These are phyloP conservation scores for Penicillium sp. DNA, from an alignment of 2,329 filamentous ascomycete species.

Conservation along the genomic window DNA sequence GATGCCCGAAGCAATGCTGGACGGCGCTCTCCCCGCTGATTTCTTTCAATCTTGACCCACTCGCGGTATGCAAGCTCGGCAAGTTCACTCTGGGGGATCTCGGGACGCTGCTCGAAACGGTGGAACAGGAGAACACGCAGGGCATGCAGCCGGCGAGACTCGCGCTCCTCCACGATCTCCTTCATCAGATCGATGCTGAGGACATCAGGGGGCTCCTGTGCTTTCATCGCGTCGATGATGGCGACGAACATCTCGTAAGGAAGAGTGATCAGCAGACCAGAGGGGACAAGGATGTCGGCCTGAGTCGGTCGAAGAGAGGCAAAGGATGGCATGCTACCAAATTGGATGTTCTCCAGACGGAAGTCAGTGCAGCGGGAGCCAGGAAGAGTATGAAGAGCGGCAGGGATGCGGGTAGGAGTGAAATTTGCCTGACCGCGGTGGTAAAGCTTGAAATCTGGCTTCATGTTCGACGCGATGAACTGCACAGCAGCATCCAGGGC, in stretches of 20 bases:
- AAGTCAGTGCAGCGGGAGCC: constrained; percentile 12
- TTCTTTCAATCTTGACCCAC: constrained; percentile 5
- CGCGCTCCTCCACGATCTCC: constrained; percentile 26
- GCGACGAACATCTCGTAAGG: constrained; percentile 21
- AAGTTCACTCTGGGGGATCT: constrained; percentile 1
- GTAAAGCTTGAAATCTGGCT: constrained; percentile 23
- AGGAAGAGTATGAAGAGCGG: constrained; percentile 10
- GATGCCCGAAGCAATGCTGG: not conserved
- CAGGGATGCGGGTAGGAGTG: constrained; percentile 26
- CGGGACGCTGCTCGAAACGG: not conserved
- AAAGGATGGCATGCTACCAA: constrained; percentile 16
- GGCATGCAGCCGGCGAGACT: constrained; percentile 24
- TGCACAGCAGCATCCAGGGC: constrained; percentile 17
- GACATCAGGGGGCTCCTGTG: not conserved
- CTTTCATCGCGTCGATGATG: not conserved
- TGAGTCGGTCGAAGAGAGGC: constrained; percentile 9
- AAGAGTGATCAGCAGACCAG: constrained; percentile 26
- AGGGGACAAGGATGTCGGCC: constrained; percentile 17
- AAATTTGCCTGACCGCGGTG: constrained; percentile 18
- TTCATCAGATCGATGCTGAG: constrained; percentile 11
- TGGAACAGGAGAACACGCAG: constrained; percentile 4
- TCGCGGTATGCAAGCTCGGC: constrained; percentile 23
- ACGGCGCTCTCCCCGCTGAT: not conserved
- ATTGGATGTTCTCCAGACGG: constrained; percentile 19
- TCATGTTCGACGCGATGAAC: constrained; percentile 21